Conservation (phyloP, 768 basidiomycete species). For the Podaxis carcinomalis region DNA sequence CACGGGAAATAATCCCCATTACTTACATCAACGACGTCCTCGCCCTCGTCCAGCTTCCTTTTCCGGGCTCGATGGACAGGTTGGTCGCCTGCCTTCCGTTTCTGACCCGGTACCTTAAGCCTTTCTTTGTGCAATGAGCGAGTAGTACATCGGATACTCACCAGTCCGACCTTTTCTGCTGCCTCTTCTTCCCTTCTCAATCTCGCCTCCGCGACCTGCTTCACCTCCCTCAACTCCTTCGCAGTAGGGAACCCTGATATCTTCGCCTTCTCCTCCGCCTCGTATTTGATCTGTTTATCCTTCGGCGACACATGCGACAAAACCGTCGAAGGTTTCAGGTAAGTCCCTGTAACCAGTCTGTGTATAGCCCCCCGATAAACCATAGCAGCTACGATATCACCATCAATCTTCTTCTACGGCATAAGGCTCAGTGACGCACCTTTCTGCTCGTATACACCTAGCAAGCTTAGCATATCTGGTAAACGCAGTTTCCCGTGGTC, state of each 20-base stretch:
- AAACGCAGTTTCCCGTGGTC: constrained; percentile 84
- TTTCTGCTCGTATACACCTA: constrained; percentile 53
- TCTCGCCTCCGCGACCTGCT: constrained; percentile 58
- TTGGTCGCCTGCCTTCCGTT: constrained; percentile 45
- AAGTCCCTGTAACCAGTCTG: constrained; percentile 67
- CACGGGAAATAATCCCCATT: not conserved
- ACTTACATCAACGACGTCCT: constrained; percentile 66
- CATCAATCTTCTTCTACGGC: not conserved
- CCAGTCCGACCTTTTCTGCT: constrained; percentile 68
- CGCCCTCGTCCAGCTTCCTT: constrained; percentile 48
- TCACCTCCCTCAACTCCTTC: constrained; percentile 72
- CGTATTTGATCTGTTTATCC: constrained; percentile 79
- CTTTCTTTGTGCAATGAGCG: not conserved
- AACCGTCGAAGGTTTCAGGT: constrained; percentile 75
- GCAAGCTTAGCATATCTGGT: constrained; percentile 57
- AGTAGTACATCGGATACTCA: constrained; percentile 29
- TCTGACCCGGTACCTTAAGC: constrained; percentile 36
- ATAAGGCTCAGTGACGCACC: constrained; percentile 30
- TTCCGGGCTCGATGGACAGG: constrained; percentile 18
- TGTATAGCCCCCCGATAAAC: constrained; percentile 61
- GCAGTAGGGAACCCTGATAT: constrained; percentile 75
- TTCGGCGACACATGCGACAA: constrained; percentile 76
- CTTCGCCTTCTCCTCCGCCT: constrained; percentile 71
- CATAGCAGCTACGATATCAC: constrained; percentile 18
- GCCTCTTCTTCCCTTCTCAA: constrained; percentile 70